Base-by-base conservation (phyloP, 2,329 filamentous ascomycete genomes). In the Penicillium sp. region DNA sequence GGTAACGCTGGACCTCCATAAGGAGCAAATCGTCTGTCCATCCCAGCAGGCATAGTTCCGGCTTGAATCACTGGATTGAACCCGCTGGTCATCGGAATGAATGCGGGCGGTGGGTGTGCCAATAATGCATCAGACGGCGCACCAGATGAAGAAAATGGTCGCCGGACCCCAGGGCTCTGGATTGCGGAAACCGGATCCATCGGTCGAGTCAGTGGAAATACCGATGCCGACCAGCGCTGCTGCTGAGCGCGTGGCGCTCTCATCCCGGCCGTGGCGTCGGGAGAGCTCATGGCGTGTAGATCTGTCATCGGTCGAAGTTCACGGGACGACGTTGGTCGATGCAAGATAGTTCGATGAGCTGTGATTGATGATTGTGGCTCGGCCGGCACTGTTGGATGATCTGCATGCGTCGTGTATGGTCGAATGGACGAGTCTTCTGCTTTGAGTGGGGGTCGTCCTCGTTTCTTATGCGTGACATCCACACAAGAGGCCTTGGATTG, bases 401-500 rank as follows among this genome's bases (percentile, higher is more conserved):
- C 72, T 26, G 69, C 46, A 43, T 71, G 68, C 5, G 69, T 55
- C 16, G 69, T 59, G 53, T 70, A 73, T 25, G 70, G 62, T 51
- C 71, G 65, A 16, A 74, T 60, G 11, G 73, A 70, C 9, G 72
- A 68, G 49, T 78, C 76, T 46, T 78, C 76, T 42, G 76, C 75
- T 57, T 77, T 77, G 33, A 78, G 60, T 46, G 76, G 76, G 39
- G 77, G 77, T 47, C 77, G 67, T 39, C 77, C 77, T 65, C 78
- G 69, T 63, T 80, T 80, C 62, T 80, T 80, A 61, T 80, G 77
- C 46, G 76, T 78, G 26, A 80, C 78, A 62, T 80, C 78, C 27
- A 76, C 69, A 55, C 77, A 79, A 11, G 75, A 73, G 23, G 73
- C 70, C 77, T 79, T 54, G 14, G 14, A 50, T 46, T 13, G 35